phyloP scores from a whole-genome alignment of 768 basidiomycete species.

The Leccinum subgranulosum region DNA sequence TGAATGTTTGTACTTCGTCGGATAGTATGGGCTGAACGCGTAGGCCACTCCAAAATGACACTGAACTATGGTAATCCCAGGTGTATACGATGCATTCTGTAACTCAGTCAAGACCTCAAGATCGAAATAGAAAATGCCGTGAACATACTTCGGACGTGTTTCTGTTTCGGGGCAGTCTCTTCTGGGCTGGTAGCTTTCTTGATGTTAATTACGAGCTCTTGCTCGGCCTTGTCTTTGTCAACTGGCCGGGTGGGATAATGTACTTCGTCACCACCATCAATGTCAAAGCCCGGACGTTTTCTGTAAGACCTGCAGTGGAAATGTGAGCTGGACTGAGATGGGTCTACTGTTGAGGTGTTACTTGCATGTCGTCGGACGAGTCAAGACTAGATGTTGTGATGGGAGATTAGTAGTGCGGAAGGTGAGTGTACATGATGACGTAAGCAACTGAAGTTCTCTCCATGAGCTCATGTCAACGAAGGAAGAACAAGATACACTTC shows the following conservation, averaged over 20 bases:
- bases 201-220: conserved; percentile 90
- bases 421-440: not conserved
- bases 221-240: conserved; percentile 97
- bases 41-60: conserved; percentile 96
- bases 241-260: conserved; percentile 97
- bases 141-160: conserved; percentile 93
- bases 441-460: not conserved
- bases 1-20: conserved; percentile 98
- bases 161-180: conserved; percentile 97
- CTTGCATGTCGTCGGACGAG: conserved; percentile 19
- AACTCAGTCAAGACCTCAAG: conserved; percentile 11
- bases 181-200: conserved; percentile 98
- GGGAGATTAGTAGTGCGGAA: no score
- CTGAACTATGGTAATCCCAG: conserved; percentile 98
- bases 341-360: conserved; percentile 5
- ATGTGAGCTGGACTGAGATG: conserved; percentile 8
- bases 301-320: conserved; percentile 29
- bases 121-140: conserved; percentile 9
- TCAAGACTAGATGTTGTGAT: no score
- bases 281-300: conserved; percentile 50
- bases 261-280: conserved; percentile 69
- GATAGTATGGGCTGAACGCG: conserved; percentile 95
- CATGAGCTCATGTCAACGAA: conserved; percentile 55
- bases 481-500: conserved; percentile 79
- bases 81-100: conserved; percentile 98